Evolutionary conservation across 352 stramenopile genomes (phyloP).

Genomic region (Peronospora belbahrii): DNA sequence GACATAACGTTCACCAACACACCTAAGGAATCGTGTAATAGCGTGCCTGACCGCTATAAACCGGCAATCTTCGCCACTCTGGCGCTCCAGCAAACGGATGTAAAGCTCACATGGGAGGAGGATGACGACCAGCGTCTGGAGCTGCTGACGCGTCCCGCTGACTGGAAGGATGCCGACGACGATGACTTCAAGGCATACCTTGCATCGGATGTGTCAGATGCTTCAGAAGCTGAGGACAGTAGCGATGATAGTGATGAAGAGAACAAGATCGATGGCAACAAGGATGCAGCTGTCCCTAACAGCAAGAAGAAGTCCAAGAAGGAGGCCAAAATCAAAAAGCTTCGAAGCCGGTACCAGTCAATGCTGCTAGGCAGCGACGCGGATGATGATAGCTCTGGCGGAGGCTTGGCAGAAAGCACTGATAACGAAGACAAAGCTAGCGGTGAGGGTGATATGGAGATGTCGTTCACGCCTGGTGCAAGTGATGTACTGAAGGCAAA

Average conservation of each 20-base stretch:
- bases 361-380: conserved; percentile 68
- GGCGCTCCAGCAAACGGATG: conserved; percentile 88
- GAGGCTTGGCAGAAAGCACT: conserved; percentile 21
- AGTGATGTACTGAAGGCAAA: conserved; percentile 66
- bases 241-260: conserved; percentile 36
- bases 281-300: conserved; percentile 6
- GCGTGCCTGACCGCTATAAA: conserved; percentile 90
- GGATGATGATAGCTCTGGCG: conserved; percentile 36
- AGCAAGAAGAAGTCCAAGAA: conserved; percentile 51
- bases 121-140: conserved; percentile 88
- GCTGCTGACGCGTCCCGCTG: conserved; percentile 58
- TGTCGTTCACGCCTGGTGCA: conserved; percentile 71
- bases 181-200: conserved; percentile 93
- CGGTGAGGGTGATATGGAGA: conserved; percentile 65
- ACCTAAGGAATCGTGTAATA: conserved; percentile 77
- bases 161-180: conserved; percentile 84
- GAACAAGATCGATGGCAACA: conserved; percentile 10
- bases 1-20: conserved; percentile 84
- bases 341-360: conserved; percentile 74
- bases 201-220: conserved; percentile 76
- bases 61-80: conserved; percentile 91
- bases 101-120: conserved; percentile 94
- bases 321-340: conserved; percentile 61
- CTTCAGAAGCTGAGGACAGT: conserved; percentile 37
- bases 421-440: conserved; percentile 24